Evolutionary conservation across 331 rosid species (phyloP), one percentile per base, ranked within the genome.

Genomic region (Pyracantha coccinea): DNA sequence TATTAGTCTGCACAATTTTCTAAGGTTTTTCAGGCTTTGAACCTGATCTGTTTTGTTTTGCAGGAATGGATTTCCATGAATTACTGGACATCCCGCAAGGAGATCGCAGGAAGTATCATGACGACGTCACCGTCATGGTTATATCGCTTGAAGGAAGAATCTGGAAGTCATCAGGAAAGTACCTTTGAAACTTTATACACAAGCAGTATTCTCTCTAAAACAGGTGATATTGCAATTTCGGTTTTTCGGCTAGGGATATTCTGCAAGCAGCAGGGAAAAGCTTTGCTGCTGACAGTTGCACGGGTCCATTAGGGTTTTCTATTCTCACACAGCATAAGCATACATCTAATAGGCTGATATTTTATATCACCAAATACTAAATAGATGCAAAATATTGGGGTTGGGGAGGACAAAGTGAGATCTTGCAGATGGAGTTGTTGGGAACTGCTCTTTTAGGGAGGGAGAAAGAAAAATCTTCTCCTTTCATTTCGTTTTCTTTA

Each of bases 121-220:
- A 93, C 57, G 98, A 93, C 55, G 97, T 91, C 25, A 93, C 98
- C n/a, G 98, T 93, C 12, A 91, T 93, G 97, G 85, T 93, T 77
- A 77, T 93, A 79, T 91, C 98, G n/a, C 98, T 93, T 20, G 98
- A 91, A 89, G 98, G 98, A 87, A 91, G 98, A 83, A 93, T 93
- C 68, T 93, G 98, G 98, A 93, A 93, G 85, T 93, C 98, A 17
- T 91, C 98, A 7, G 98, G 98, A 50, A 93, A 89, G 86, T 93
- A 93, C 81, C 96, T 83, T 25, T 93, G 90, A 89, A 45, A 57
- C 27, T 71, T 60, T 32, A 14, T 77, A 70, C 75, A 68, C 75
- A 71, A 68, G 69, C 69, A 66, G 68, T 76, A 66, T 79, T 85
- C 71, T 83, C 73, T 28, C 27, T 60, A 76, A 82, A 68, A 81